These are phyloP conservation scores for Xerocomellus intermedius DNA, from an alignment of 768 basidiomycete species.

Conservation along the genomic window DNA sequence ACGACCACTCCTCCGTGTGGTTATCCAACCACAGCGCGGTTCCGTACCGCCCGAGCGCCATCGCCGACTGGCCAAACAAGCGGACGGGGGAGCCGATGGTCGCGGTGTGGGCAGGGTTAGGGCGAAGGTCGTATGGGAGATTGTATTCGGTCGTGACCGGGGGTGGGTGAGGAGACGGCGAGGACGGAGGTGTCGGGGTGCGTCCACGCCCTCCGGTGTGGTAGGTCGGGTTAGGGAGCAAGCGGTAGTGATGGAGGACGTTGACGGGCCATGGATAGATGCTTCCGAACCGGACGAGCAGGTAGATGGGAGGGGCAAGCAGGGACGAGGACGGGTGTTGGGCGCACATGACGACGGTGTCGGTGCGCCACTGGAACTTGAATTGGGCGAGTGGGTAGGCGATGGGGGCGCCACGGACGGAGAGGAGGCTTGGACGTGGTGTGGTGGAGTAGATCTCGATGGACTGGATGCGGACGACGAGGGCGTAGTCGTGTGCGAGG, in stretches of 20 bases:
- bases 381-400: slow-evolving; percentile 46
- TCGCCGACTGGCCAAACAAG: slow-evolving; percentile 52
- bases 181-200: too few species aligned
- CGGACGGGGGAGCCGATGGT: slow-evolving; percentile 54
- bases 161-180: not conserved
- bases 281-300: slow-evolving; percentile 60
- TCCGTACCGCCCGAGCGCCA: slow-evolving; percentile 55
- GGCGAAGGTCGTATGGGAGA: slow-evolving; percentile 45
- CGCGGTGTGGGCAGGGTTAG: slow-evolving; percentile 29
- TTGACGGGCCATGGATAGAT: slow-evolving; percentile 69
- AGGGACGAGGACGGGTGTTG: slow-evolving; percentile 16
- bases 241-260: slow-evolving; percentile 58
- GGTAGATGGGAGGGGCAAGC: slow-evolving; percentile 38
- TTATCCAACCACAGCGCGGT: slow-evolving; percentile 68
- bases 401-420: slow-evolving; percentile 15
- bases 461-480: slow-evolving; percentile 43
- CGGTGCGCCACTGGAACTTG: slow-evolving; percentile 57
- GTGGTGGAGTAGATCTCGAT: slow-evolving; percentile 44
- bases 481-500: slow-evolving; percentile 41
- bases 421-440: slow-evolving; percentile 21
- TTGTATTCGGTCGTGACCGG: slow-evolving; percentile 30
- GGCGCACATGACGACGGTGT: slow-evolving; percentile 43
- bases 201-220: slow-evolving; percentile 1
- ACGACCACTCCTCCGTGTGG: slow-evolving; percentile 51
- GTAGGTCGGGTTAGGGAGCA: slow-evolving; percentile 46